phyloP scores from a whole-genome alignment of 2,329 filamentous ascomycete species.

The Colletotrichum godetiae region DNA sequence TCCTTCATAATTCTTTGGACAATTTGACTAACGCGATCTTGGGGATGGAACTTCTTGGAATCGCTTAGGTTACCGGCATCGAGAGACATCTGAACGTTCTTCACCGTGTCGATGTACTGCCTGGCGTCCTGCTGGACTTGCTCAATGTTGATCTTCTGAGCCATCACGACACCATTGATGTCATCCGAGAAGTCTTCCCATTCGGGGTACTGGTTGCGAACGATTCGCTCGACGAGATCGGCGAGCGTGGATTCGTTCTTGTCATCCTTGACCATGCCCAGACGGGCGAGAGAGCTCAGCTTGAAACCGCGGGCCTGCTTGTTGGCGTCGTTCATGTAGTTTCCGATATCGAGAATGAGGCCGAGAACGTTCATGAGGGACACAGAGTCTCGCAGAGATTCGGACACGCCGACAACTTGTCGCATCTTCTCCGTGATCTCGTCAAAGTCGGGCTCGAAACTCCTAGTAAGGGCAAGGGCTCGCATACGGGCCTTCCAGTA shows the following conservation, averaged over 20 bases:
- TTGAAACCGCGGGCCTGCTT: constrained; percentile 99
- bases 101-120: constrained; percentile 94
- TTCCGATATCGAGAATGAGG: constrained; percentile 96
- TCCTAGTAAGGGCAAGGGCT: constrained; percentile 85
- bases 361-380: constrained; percentile 96
- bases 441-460: constrained; percentile 89
- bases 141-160: constrained; percentile 95
- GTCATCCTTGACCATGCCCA: constrained; percentile 99
- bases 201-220: constrained; percentile 94
- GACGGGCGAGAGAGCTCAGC: constrained; percentile 88
- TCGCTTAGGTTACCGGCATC: constrained; percentile 96
- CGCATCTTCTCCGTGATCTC: constrained; percentile 88
- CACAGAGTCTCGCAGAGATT: constrained; percentile 90
- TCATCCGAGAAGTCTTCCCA: constrained; percentile 92
- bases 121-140: constrained; percentile 88
- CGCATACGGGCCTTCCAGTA: constrained; percentile 99
- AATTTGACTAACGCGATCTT: constrained; percentile 92
- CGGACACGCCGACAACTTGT: constrained; percentile 87
- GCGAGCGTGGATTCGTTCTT: constrained; percentile 98
- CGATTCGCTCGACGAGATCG: constrained; percentile 95
- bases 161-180: constrained; percentile 80
- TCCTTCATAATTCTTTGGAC: constrained; percentile 97
- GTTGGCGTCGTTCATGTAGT: constrained; percentile 99
- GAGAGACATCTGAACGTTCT: constrained; percentile 90
- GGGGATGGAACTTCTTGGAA: constrained; percentile 96